Evolutionary conservation across 2,329 filamentous ascomycete species (phyloP), one percentile per base, ranked within the genome.

Genomic region (Amylocarpus encephaloides): DNA sequence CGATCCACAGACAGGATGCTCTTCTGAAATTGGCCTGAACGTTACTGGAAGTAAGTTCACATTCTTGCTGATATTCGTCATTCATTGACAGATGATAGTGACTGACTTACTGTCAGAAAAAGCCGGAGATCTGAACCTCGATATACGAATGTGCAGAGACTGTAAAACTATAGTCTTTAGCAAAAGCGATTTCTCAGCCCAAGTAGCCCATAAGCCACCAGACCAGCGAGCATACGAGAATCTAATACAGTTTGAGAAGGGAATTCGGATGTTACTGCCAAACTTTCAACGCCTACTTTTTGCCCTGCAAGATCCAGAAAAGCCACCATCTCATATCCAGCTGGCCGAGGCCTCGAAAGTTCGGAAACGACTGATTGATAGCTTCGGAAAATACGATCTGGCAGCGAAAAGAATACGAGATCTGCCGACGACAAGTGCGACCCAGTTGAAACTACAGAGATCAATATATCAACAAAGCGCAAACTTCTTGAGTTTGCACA

Each of bases 111-210:
- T 61, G 67, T 65, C 69, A 66, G 62, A 80, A 57, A 77, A 78
- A 60, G 56, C 67, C 59, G 71, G 70, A 12, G 78, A 83, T 54
- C 67, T 94, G 38, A 82, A 80, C 48, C 70, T 97, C 39, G 88
- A 95, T 63, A 74, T 98, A 13, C 82, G 93, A 38, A 92, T 98
- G 79, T 98, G 93, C 68, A 86, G 85, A 62, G 89, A 94, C 50
- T 98, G 93, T 72, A 89, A 78, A 57, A 70, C 77, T 30, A 87
- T 80, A 0, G 68, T 88, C 16, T 88, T 88, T 67, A 78, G 79
- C 62, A 80, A 79, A 59, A 76, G 78, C 52, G 85, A 88, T 58
- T 88, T 88, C 60, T 73, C 75, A 30, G 73, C 75, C 29, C 79
- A 83, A 54, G 65, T 82, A 7, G 69, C 71, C 2, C 71, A 75